Base-by-base conservation (phyloP, 805 yeast species). In the Blastobotrys mokoenaii region DNA sequence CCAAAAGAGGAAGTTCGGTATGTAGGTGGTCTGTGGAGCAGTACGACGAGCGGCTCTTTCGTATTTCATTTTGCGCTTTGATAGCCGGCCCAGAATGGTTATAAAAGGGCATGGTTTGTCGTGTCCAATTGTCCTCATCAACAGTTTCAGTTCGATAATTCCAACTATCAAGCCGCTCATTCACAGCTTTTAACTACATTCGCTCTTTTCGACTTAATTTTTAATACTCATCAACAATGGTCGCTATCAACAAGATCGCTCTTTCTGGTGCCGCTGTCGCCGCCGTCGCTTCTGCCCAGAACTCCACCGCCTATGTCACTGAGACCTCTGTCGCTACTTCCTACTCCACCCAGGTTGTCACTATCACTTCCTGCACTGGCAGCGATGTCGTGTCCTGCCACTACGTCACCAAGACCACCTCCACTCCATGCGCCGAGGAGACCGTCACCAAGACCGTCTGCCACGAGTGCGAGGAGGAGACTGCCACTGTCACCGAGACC, bases 321-420 rank as follows among this genome's bases (percentile, higher is more conserved):
- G 51, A 34, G 30, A 45, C 54, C 41, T 36, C 52, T 17, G 37
- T 45, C 20, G 50, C 31, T 11, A 44, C 33, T 20, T 48, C 17
- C 12, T 18, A 34, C 43, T 34, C 54, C 41, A 48, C 48, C 17
- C 40, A 40, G 18, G 39, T 45, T 14, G 51, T 50, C 45, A 52
- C 53, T 43, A 38, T 48, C 66, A 27, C 67, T 58, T 20, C 64
- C 67, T 49, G 60, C 61, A 33, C 59, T 54, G 50, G 60, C 59
- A 45, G 50, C 42, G 38, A 51, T 44, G 46, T 45, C 40, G 52
- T 45, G 31, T 43, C 49, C 18, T 47, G 53, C 45, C 53, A 50
- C 49, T 44, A 40, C 48, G 42, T 52, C 35, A 50, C 57, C 48
- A 20, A 39, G 30, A 36, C 50, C 38, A 11, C 52, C 33, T 9